Conservation (phyloP, 2,329 filamentous ascomycete species). For the Cladosporium sp. region DNA sequence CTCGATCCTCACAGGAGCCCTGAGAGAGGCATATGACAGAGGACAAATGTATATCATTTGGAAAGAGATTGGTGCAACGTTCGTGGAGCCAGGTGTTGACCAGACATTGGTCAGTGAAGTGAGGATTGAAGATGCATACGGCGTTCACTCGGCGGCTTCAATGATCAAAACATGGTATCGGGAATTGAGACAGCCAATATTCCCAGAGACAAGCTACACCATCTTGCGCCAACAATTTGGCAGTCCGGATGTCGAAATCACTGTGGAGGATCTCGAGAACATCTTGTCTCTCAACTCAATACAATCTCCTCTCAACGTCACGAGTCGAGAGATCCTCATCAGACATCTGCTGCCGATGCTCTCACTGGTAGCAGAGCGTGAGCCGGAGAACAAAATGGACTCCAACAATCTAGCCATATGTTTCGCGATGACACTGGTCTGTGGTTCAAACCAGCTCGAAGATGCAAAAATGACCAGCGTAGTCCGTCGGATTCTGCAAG, state of each 20-base stretch:
- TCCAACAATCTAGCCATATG: conserved; percentile 52
- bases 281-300: conserved; percentile 44
- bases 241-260: conserved; percentile 33
- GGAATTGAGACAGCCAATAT: conserved; percentile 49
- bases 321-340: conserved; percentile 45
- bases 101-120: conserved; percentile 38
- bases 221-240: conserved; percentile 42
- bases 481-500: conserved; percentile 46
- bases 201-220: conserved; percentile 47
- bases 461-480: conserved; percentile 52
- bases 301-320: conserved; percentile 42
- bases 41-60: conserved; percentile 52
- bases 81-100: conserved; percentile 35
- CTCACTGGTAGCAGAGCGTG: conserved; percentile 41
- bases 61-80: conserved; percentile 42
- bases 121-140: conserved; percentile 48
- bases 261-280: conserved; percentile 41
- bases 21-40: conserved; percentile 53
- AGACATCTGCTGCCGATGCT: conserved; percentile 52
- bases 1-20: conserved; percentile 44
- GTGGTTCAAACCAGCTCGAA: conserved; percentile 51
- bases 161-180: conserved; percentile 56
- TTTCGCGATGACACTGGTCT: conserved; percentile 50
- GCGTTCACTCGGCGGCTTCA: conserved; percentile 50
- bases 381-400: conserved; percentile 53